Percentiles rank a stretch among this genome's conserved stretches.
These are phyloP conservation scores for Citrus unshiu DNA, from an alignment of 345 rosid species.

Conservation along the genomic window DNA sequence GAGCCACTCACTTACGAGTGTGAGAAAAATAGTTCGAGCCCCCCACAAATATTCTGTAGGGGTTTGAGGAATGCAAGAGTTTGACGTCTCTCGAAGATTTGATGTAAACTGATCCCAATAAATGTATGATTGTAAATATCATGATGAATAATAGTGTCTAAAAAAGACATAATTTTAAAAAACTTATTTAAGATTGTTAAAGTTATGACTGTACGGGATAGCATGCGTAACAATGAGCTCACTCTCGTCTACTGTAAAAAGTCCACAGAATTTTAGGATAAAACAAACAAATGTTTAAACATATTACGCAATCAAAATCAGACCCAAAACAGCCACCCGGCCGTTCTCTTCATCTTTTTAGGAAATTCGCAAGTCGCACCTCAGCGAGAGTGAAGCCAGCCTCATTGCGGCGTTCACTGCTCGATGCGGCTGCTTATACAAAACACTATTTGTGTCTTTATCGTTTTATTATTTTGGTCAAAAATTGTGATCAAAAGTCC, in stretches of 20 bases:
- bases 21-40: no score
- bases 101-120: fast-evolving
- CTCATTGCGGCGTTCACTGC: neutral
- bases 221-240: no score
- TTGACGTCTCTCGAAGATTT: no score
- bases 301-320: neutral
- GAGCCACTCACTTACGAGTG: no score
- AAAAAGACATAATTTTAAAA: no score
- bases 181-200: no score
- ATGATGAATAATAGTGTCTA: fast-evolving
- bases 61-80: fast-evolving
- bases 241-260: no score
- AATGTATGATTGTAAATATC: no score
- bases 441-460: neutral
- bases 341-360: neutral
- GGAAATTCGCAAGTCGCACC: neutral
- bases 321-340: neutral
- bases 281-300: neutral
- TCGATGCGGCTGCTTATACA: neutral
- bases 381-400: no score
- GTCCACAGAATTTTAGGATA: neutral
- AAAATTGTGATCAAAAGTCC: neutral
- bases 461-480: neutral
- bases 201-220: no score
- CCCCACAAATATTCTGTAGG: no score